Evolutionary conservation across 768 basidiomycete species (phyloP), one percentile per base, ranked within the genome.

Genomic region (Mycena kentingensis): DNA sequence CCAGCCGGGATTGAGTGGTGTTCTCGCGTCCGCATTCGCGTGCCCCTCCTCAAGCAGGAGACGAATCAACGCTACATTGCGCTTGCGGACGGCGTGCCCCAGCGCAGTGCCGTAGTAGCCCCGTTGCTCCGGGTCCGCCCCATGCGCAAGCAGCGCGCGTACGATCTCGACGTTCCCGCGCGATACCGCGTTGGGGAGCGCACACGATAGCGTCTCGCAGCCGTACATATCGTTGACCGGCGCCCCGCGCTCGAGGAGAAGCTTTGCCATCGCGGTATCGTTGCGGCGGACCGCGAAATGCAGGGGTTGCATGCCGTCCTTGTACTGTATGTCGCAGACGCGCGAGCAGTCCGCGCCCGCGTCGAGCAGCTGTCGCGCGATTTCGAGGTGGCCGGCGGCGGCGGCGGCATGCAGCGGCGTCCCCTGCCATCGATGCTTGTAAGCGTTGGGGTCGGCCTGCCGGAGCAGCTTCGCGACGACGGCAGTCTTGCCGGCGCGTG

Each of bases 381-480:
- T 34, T 5, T 15, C 50, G 7, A 22, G 19, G 41, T 51, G 38
- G 3, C 41, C 29, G 5, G 18, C 19, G 1, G 21, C 39, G 4
- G 50, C 50, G 6, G 50, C 50, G 10, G 28, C 39, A 31, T 51
- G 50, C 5, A 44, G 43, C 11, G 50, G 50, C 11, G 50, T 34
- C 6, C 31, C 25, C 12, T 8, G 11, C 5, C 21, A 4, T 19
- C 27, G 27, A 3, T 27, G 7, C 12, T 3, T 3, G 19, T 25
- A 21, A 15, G 25, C 35, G 5, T 49, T 49, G 19, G 48, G 48
- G 16, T 49, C 36, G 11, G 18, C 10, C 10, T 24, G 24, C 2
- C 32, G 16, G 22, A 48, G 34, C 19, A 48, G 46, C 5, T 36
- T 36, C 3, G 29, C 21, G 11, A 36, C 46, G 31, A 36, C 27